Evolutionary conservation across 768 basidiomycete species (phyloP).

Genomic region (Collybiopsis luxurians): DNA sequence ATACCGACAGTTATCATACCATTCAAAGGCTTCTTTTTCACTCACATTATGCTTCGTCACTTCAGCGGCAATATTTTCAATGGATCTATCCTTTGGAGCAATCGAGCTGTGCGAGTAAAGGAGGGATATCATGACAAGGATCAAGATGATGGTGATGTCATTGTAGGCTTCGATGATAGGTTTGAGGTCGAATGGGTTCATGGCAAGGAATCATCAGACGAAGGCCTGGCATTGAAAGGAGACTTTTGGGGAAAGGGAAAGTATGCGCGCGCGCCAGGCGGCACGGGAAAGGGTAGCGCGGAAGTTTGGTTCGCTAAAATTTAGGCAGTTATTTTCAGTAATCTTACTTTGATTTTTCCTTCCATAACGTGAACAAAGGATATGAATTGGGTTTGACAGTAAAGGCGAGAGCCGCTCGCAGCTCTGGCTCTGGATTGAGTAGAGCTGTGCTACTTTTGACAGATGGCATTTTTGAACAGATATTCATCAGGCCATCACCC

Average conservation of each 20-base stretch:
- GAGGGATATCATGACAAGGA: conserved; percentile 21
- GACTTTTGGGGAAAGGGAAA: conserved; percentile 38
- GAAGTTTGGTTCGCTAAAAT: conserved; percentile 5
- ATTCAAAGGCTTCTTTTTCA: conserved; percentile 32
- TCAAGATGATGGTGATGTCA: conserved; percentile 24
- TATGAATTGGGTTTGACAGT: no score
- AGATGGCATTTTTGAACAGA: no score
- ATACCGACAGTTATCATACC: conserved; percentile 32
- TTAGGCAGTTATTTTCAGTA: no score
- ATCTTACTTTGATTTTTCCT: no score
- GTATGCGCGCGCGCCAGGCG: background rate
- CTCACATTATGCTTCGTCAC: conserved; percentile 34
- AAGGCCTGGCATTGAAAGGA: conserved; percentile 36
- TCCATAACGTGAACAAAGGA: no score
- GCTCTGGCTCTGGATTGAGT: no score
- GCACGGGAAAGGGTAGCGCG: conserved; percentile 4
- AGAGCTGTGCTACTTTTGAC: no score
- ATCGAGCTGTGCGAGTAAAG: conserved; percentile 23
- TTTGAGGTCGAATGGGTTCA: conserved; percentile 39
- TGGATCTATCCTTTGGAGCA: conserved; percentile 34
- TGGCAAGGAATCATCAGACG: conserved; percentile 16
- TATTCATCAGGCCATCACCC: no score
- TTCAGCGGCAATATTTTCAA: conserved; percentile 38
- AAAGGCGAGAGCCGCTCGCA: no score
- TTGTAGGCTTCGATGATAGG: conserved; percentile 31